A percentile compares a stretch with the other conserved stretches of the same genome.
phyloP scores from a whole-genome alignment of 192 early-diverging fungal species.

The Irineochytrium annulatum region DNA sequence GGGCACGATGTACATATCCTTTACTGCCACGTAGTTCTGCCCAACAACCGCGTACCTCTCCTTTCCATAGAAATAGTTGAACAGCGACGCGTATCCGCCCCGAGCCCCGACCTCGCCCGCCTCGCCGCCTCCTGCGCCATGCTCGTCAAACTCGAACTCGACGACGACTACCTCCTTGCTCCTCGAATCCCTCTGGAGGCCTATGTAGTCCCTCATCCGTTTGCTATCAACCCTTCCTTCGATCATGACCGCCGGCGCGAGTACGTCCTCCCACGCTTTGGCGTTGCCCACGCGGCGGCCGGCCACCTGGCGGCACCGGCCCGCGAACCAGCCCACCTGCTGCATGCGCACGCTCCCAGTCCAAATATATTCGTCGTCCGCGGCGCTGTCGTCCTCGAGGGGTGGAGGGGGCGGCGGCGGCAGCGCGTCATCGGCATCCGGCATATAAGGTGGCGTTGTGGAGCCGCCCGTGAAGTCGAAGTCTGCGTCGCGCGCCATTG shows the following conservation, averaged over 20 bases:
- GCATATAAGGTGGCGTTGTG: background rate
- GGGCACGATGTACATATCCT: conserved; percentile 75
- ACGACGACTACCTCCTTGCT: conserved; percentile 63
- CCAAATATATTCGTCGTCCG: conserved; percentile 52
- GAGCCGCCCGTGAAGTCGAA: background rate
- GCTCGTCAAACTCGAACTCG: conserved; percentile 42
- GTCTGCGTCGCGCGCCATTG: background rate
- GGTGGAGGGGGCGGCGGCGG: no score
- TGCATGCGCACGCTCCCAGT: conserved; percentile 60
- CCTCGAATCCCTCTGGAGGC: conserved; percentile 42
- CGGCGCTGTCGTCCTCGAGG: background rate
- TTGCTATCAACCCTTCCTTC: conserved; percentile 61
- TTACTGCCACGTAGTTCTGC: conserved; percentile 58
- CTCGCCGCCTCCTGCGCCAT: conserved; percentile 14
- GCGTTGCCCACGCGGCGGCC: conserved; percentile 40
- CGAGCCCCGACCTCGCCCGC: background rate
- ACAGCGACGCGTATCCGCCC: conserved; percentile 45
- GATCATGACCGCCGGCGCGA: conserved; percentile 54
- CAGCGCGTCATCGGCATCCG: background rate
- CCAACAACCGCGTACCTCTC: conserved; percentile 66
- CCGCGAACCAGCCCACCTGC: conserved; percentile 56
- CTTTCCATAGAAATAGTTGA: conserved; percentile 59
- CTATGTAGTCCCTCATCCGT: conserved; percentile 53
- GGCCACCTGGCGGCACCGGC: conserved; percentile 55
- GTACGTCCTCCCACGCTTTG: conserved; percentile 52